Evolutionary conservation across 2,329 filamentous ascomycete species (phyloP), one percentile per base, ranked within the genome.

Genomic region (Akanthomyces uredinophilus): DNA sequence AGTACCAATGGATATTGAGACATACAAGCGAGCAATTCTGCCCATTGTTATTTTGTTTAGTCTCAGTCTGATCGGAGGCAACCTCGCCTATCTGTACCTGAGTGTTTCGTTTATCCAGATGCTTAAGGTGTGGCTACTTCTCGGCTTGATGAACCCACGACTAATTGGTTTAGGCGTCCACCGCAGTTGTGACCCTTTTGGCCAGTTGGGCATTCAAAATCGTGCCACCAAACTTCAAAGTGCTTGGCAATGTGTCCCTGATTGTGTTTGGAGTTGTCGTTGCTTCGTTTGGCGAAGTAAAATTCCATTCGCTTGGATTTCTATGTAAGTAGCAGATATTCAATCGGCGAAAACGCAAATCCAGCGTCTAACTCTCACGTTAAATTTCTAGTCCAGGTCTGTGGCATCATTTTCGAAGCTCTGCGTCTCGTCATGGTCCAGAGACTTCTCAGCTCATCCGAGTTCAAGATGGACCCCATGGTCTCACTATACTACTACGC

Each of bases 31-130:
- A 68, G 92, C 93, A 46, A 96, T 98, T 68, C 88, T 97, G 39
- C 94, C 94, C 61, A 97, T 98, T 70, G 94, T 94, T 68, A 78
- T 96, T 73, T 95, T 96, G 80, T 98, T 97, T 87, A 95, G 90
- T 74, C 81, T 97, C 81, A 95, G 90, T 77, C 83, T 98, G 81
- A 97, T 98, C 73, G 97, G 92, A 78, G 92, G 93, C 73, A 98
- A 98, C 80, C 79, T 96, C 78, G 93, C 94, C 69, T 98, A 98
- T 74, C 85, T 97, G 61, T 96, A 97, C 78, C 86, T 98, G 64
- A 95, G 90, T 68, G 94, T 98, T 64, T 90, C 94, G 64, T 98
- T 98, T 77, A 98, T 98, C 71, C 94, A 98, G 83, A 98, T 98
- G 94, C 87, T 98, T 77, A 98, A 98, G 90, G 95, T 60, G 53